Conservation (phyloP, 371 early-diverging fungal species). For the Choanephora cucurbitarum region DNA sequence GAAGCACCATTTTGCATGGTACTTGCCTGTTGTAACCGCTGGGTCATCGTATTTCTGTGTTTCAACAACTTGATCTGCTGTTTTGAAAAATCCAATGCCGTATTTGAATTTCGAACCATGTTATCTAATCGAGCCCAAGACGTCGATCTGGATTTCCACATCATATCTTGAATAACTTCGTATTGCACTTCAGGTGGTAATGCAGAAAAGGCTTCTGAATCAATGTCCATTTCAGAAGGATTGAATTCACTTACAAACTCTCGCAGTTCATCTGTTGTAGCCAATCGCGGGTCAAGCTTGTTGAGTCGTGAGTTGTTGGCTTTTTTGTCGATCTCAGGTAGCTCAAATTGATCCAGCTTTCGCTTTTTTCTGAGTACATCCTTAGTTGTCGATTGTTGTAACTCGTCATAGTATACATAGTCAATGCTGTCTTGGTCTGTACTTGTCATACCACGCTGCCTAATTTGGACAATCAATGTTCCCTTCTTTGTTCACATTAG, state of each 20-base stretch:
- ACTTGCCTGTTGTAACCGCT: conserved; percentile 70
- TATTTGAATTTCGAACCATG: conserved; percentile 68
- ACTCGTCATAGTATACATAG: conserved; percentile 41
- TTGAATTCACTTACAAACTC: conserved; percentile 60
- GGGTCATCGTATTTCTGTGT: conserved; percentile 85
- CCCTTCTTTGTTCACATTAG: conserved; percentile 3
- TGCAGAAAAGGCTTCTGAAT: conserved; percentile 74
- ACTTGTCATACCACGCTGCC: conserved; percentile 17
- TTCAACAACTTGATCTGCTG: conserved; percentile 87
- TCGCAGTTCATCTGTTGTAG: conserved; percentile 62
- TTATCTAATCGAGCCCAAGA: conserved; percentile 74
- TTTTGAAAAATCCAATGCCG: conserved; percentile 86
- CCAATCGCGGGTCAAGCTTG: conserved; percentile 65
- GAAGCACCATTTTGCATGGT: conserved; percentile 35
- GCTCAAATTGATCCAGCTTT: conserved; percentile 75
- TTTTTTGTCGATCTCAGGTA: conserved; percentile 44
- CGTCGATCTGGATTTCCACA: conserved; percentile 78
- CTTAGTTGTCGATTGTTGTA: conserved; percentile 29
- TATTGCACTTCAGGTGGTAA: conserved; percentile 89
- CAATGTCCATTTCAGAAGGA: conserved; percentile 66
- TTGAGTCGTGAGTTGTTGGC: conserved; percentile 1
- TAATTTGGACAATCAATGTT: background rate
- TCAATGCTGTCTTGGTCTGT: conserved; percentile 22
- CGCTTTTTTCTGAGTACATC: conserved; percentile 38
- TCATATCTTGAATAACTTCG: conserved; percentile 89